Evolutionary conservation across 1,284 basidiomycete genomes (phyloP).

Genomic region (Coniferiporia weirii): DNA sequence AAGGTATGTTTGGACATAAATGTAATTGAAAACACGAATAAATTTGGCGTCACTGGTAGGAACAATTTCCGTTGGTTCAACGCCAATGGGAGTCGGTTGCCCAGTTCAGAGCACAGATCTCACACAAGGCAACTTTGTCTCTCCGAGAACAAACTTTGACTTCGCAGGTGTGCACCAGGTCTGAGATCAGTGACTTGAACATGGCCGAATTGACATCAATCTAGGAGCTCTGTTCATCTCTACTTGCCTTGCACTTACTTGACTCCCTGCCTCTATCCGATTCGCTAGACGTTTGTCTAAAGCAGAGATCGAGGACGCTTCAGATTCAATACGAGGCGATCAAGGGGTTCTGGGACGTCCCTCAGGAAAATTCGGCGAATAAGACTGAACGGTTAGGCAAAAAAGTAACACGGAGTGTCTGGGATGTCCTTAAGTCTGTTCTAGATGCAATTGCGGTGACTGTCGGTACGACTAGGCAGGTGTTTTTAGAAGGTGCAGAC

Average conservation of each 20-base stretch:
- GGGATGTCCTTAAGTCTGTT: slow-evolving; percentile 46
- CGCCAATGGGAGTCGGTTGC: slow-evolving; percentile 86
- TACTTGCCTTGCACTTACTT: slow-evolving; percentile 78
- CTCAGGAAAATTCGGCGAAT: slow-evolving; percentile 12
- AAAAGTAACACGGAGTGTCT: slow-evolving; percentile 25
- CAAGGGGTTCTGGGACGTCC: slow-evolving; percentile 21
- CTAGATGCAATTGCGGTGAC: slow-evolving; percentile 56
- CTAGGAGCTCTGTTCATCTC: slow-evolving; percentile 67
- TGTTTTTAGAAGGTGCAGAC: slow-evolving; percentile 39
- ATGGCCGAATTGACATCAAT: slow-evolving; percentile 10
- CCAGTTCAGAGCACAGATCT: slow-evolving; percentile 80
- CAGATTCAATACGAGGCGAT: slow-evolving; percentile 39
- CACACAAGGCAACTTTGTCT: slow-evolving; percentile 73
- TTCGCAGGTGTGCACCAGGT: slow-evolving; percentile 38
- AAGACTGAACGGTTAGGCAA: slow-evolving; percentile 1
- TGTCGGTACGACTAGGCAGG: slow-evolving; percentile 42
- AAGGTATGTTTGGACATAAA: slow-evolving; percentile 33
- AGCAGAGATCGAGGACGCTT: slow-evolving; percentile 67
- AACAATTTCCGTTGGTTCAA: slow-evolving; percentile 77
- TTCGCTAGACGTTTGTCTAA: slow-evolving; percentile 62
- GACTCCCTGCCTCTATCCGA: slow-evolving; percentile 76
- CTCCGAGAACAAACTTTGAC: slow-evolving; percentile 53
- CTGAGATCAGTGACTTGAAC: slow-evolving; percentile 14
- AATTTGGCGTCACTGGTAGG: slow-evolving; percentile 34
- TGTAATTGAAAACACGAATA: not conserved